phyloP scores from a whole-genome alignment of 2,329 filamentous ascomycete species.

The Fusarium sp. region DNA sequence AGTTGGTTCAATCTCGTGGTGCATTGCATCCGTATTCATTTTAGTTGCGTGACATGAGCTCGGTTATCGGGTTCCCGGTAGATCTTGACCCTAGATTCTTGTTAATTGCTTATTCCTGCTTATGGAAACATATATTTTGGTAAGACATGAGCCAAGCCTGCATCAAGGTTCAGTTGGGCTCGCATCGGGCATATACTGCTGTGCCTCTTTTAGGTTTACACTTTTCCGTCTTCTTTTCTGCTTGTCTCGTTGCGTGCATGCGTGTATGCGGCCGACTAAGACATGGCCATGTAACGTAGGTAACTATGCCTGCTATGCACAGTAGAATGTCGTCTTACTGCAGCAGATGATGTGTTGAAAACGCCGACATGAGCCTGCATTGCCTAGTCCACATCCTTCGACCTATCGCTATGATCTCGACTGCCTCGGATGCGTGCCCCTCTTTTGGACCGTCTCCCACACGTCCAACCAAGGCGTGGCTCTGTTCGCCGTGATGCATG shows the following conservation, averaged over 20 bases:
- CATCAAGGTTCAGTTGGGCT: conserved; percentile 31
- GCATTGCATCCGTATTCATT: conserved; percentile 1
- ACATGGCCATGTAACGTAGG: conserved; percentile 13
- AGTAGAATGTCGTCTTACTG: conserved; percentile 33
- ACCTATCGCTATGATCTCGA: conserved; percentile 31
- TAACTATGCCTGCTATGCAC: not conserved
- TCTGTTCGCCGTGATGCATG: not conserved
- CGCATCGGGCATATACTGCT: conserved; percentile 37
- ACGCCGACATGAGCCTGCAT: conserved; percentile 29
- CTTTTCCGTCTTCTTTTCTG: conserved; percentile 15
- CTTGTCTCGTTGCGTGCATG: conserved; percentile 29
- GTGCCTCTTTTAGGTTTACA: conserved; percentile 2
- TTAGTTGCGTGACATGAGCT: conserved; percentile 22
- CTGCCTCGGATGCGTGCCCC: conserved; percentile 20
- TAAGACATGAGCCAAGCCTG: conserved; percentile 14
- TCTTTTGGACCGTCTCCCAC: conserved; percentile 23
- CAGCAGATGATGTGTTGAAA: conserved; percentile 34
- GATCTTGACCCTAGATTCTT: conserved; percentile 17
- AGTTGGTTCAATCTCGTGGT: conserved; percentile 39
- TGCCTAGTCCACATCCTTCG: conserved; percentile 16
- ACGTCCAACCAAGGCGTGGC: not conserved
- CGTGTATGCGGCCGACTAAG: conserved; percentile 20
- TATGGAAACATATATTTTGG: conserved; percentile 1
- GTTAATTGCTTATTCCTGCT: conserved; percentile 24
- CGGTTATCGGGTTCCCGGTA: conserved; percentile 28